Base-by-base conservation (phyloP, 2,329 filamentous ascomycete genomes). In the Clonostachys rhizophaga region DNA sequence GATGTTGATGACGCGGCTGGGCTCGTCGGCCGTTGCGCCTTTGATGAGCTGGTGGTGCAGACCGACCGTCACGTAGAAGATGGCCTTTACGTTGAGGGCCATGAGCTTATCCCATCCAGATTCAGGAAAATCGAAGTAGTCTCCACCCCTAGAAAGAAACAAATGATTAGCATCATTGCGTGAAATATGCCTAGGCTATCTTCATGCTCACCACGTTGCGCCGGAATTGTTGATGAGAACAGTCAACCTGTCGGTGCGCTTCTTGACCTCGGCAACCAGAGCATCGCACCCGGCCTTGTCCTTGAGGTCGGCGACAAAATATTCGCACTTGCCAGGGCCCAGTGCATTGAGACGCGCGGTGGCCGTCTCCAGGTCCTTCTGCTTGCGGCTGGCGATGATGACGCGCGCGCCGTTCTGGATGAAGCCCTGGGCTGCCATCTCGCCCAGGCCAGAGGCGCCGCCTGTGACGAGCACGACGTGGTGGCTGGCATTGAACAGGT, bases 221-320 rank as follows among this genome's bases (percentile, higher is more conserved):
- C 84, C 85, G 8, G 78, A 79, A 60, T 88, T 88, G 70, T 87
- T 87, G 63, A 87, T 69, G 9, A 87, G 72, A 46, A 88, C 24
- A 3, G 24, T 30, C 24, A 30, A 9, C 2, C 24, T 75, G 59
- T 83, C 76, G 4, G 88, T 71, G 52, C 78, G 78, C 58, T 68
- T 54, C 57, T 86, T 83, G 10, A 70, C 66, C 35, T 72, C 71
- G 46, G 68, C 67, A 40, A 78, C 81, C 5, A 89, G 72, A 17
- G 71, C 67, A 43, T 71, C 66, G 44, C 84, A 76, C 18, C 81
- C 77, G 11, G 78, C 70, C 52, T 87, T 83, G 56, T 75, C 76
- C 55, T 81, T 78, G 10, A 88, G 71, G 57, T 89, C 83, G 34
- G 76, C 81, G 2, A 70, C 70, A 20, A 88, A 75, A 17, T 75